These are phyloP conservation scores for Glycine latifolia DNA, from an alignment of 306 rosid species.

Conservation along the genomic window DNA sequence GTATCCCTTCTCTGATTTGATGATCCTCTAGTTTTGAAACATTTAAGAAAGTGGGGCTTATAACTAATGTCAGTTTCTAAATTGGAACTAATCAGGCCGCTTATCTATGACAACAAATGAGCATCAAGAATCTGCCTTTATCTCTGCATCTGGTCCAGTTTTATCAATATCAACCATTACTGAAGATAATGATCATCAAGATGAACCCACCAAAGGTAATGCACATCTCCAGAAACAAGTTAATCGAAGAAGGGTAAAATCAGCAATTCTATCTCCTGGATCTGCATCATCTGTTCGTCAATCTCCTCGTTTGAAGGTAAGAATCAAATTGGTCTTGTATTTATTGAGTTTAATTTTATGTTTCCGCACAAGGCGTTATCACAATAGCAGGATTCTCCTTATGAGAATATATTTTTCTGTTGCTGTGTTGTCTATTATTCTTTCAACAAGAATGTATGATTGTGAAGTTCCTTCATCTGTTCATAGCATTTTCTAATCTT, in stretches of 20 bases:
- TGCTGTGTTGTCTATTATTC: not conserved
- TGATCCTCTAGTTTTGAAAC: not conserved
- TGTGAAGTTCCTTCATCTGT: not conserved
- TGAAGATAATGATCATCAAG: conserved; percentile 44
- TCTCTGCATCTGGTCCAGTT: conserved; percentile 71
- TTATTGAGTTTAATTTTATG: conserved; percentile 22
- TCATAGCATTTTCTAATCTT: not conserved
- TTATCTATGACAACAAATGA: conserved; percentile 43
- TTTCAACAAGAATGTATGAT: not conserved
- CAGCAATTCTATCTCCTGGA: conserved; percentile 54
- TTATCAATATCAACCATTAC: conserved; percentile 57
- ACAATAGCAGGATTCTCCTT: not conserved
- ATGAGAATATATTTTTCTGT: not conserved
- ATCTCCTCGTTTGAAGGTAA: conserved; percentile 67
- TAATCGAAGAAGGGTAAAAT: conserved; percentile 48
- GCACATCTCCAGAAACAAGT: conserved; percentile 51
- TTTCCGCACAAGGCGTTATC: conserved; percentile 5
- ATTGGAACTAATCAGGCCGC: conserved; percentile 48
- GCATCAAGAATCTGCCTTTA: conserved; percentile 59
- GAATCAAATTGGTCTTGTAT: conserved; percentile 14
- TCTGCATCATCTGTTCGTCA: conserved; percentile 61
- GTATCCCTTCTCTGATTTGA: not conserved
- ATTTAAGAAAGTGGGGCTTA: not conserved
- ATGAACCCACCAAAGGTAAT: conserved; percentile 43
- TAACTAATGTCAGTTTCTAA: not conserved